A percentile compares a stretch with the other conserved stretches of the same genome.
phyloP scores from a whole-genome alignment of 2,329 filamentous ascomycete genomes.

The Ilyonectria destructans region DNA sequence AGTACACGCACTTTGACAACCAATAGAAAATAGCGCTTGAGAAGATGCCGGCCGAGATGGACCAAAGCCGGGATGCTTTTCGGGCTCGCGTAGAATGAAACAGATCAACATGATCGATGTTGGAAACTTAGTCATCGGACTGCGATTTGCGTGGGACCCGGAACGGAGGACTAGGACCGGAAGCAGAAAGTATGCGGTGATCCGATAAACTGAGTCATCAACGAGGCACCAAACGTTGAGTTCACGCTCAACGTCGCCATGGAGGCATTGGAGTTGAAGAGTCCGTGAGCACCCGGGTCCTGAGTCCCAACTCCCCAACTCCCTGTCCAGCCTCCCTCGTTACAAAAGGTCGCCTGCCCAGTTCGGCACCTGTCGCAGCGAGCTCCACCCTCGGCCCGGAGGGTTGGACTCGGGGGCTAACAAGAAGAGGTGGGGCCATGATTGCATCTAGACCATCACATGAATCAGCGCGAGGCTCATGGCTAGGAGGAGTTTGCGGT shows the following conservation, averaged over 20 bases:
- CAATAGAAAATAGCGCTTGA: conserved; percentile 31
- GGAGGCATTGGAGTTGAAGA: conserved; percentile 19
- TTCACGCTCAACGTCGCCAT: conserved; percentile 10
- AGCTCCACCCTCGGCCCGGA: conserved; percentile 41
- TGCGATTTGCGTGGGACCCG: conserved; percentile 34
- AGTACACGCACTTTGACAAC: conserved; percentile 22
- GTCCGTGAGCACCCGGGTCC: not conserved
- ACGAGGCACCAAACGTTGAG: conserved; percentile 10
- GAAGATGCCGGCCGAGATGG: conserved; percentile 42
- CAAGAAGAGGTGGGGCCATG: conserved; percentile 25
- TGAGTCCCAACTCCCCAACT: conserved; percentile 1
- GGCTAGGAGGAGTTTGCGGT: conserved; percentile 15
- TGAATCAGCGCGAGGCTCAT: conserved; percentile 33
- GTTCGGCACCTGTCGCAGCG: conserved; percentile 31
- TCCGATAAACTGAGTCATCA: conserved; percentile 22
- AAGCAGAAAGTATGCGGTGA: conserved; percentile 41
- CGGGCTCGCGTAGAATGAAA: not conserved
- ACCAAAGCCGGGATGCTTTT: conserved; percentile 12
- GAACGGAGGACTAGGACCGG: conserved; percentile 36
- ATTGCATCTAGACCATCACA: conserved; percentile 36
- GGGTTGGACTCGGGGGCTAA: conserved; percentile 40
- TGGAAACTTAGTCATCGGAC: conserved; percentile 32
- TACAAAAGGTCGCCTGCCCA: conserved; percentile 28
- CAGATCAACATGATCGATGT: conserved; percentile 16
- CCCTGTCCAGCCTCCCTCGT: conserved; percentile 20